phyloP scores from a whole-genome alignment of 2,329 filamentous ascomycete species.

The Whalleya microplaca region DNA sequence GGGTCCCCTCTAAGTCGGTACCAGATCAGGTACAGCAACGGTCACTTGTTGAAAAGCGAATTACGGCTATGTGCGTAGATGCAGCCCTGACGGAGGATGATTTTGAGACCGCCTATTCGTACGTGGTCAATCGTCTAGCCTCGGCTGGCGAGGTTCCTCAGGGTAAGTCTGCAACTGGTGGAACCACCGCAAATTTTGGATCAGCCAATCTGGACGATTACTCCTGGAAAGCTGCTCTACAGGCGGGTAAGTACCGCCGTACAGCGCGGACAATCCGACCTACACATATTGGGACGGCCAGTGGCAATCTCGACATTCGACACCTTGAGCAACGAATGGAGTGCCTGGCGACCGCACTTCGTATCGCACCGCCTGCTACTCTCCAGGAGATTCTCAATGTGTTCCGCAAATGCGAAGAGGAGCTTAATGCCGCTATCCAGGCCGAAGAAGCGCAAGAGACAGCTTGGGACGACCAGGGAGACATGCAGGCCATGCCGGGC shows the following conservation, averaged over 20 bases:
- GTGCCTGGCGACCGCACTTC: conserved; percentile 73
- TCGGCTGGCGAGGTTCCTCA: conserved; percentile 31
- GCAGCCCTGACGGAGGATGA: conserved; percentile 76
- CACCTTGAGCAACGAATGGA: conserved; percentile 82
- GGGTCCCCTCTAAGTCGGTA: conserved; percentile 29
- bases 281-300: conserved; percentile 63
- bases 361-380: conserved; percentile 70
- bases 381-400: conserved; percentile 76
- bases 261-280: conserved; percentile 57
- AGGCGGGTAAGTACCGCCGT: conserved; percentile 74
- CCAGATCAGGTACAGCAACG: conserved; percentile 37
- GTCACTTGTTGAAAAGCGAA: conserved; percentile 61
- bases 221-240: conserved; percentile 78
- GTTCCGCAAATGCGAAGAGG: conserved; percentile 78
- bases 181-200: conserved; percentile 22
- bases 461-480: conserved; percentile 71
- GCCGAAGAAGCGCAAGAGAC: conserved; percentile 70
- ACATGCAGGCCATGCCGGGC: conserved; percentile 61
- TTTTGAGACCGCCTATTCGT: conserved; percentile 87
- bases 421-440: conserved; percentile 68
- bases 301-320: conserved; percentile 64
- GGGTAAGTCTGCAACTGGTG: conserved; percentile 32
- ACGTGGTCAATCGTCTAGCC: conserved; percentile 72
- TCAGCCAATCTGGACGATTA: conserved; percentile 58
- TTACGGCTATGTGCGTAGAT: conserved; percentile 81